A percentile compares a stretch with the other conserved stretches of the same genome.
Evolutionary conservation across 2,329 filamentous ascomycete genomes (phyloP).

Genomic region (Xylariaceae sp.): DNA sequence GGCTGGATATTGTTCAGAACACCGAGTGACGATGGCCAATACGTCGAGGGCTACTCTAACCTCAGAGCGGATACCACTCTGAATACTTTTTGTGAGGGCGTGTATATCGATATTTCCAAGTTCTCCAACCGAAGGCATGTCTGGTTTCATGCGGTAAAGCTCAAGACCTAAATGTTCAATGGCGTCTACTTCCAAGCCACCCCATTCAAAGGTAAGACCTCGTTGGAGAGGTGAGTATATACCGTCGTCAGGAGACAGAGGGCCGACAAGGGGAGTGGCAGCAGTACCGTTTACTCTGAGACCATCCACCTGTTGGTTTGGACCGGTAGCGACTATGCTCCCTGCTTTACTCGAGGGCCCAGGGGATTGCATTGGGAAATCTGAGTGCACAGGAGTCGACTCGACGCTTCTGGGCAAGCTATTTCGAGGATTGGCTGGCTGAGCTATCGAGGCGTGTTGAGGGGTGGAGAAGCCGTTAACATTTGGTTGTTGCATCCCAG

Average conservation of each 20-base stretch:
- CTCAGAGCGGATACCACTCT: slow-evolving; percentile 85
- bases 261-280: slow-evolving; percentile 29
- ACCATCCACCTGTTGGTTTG: slow-evolving; percentile 30
- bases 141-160: slow-evolving; percentile 66
- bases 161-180: slow-evolving; percentile 62
- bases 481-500: slow-evolving; percentile 43
- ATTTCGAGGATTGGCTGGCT: slow-evolving; percentile 42
- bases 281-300: slow-evolving; percentile 23
- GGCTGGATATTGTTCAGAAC: slow-evolving; percentile 58
- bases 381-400: slow-evolving; percentile 35
- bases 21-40: slow-evolving; percentile 62
- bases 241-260: slow-evolving; percentile 43
- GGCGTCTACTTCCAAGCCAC: slow-evolving; percentile 67
- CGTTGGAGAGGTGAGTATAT: slow-evolving; percentile 54
- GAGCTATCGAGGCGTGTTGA: slow-evolving; percentile 40
- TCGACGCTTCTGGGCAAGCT: slow-evolving; percentile 52
- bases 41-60: slow-evolving; percentile 87
- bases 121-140: slow-evolving; percentile 69
- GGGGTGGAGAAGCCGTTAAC: slow-evolving; percentile 49
- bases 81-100: slow-evolving; percentile 81
- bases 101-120: slow-evolving; percentile 87
- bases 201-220: slow-evolving; percentile 41
- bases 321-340: slow-evolving; percentile 39
- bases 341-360: slow-evolving; percentile 37
- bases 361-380: slow-evolving; percentile 47